Base-by-base conservation (phyloP, 1,284 basidiomycete species). In the Fomes fomentarius region DNA sequence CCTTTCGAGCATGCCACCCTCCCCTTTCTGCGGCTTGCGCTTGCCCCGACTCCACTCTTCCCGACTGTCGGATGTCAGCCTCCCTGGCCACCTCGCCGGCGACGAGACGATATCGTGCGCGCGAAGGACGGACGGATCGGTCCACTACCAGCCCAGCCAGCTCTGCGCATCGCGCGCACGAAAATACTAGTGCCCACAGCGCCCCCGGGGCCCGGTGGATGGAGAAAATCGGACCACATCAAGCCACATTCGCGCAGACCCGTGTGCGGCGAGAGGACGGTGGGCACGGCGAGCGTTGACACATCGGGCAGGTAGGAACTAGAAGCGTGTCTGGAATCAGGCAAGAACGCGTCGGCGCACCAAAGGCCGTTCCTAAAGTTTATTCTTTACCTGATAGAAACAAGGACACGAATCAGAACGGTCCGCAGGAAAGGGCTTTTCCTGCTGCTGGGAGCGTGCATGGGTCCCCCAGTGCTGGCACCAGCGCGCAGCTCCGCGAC, bases 361-460 rank as follows among this genome's bases (percentile, higher is more conserved):
- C 50, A 58, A 50, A 52, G 43, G 42, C 39, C 28, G 30, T 37
- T 52, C 40, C 39, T 50, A 47, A 37, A 52, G 47, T 54, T 54
- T 37, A 39, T 50, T 49, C 43, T 28, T 39, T 37, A 39, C 50
- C 57, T 54, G 57, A 58, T 58, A n/a, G n/a, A n/a, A n/a, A n/a
- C n/a, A n/a, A n/a, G n/a, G n/a, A n/a, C n/a, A n/a, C n/a, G n/a
- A n/a, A n/a, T n/a, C n/a, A n/a, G n/a, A n/a, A 30, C 28, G 28
- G 7, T 6, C 28, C 6, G 28, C 31, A 11, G 45, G 41, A 19
- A 37, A 35, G 41, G 37, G 30, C 26, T 30, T 41, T 22, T 22
- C 47, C 52, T 26, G 41, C 45, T 26, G 50, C 28, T 12, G 28
- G 7, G 28, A 30, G 28, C 38, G 24, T 11, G 24, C n/a, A 12